Base-by-base conservation (phyloP, 2,329 filamentous ascomycete species). In the Cladosporium sp. region DNA sequence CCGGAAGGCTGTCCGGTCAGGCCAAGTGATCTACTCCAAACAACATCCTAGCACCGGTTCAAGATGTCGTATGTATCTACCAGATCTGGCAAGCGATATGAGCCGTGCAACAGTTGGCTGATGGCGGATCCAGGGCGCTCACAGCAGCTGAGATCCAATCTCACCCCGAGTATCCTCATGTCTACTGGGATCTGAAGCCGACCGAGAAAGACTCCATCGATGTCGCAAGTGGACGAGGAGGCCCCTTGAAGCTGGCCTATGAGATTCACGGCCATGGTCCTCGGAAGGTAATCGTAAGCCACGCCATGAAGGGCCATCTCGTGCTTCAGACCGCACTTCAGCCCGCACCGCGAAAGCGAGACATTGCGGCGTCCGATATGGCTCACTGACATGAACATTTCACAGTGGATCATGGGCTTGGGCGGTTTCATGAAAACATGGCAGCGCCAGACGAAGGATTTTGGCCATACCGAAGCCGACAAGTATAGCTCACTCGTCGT, bases 361-460 rank as follows among this genome's bases (percentile, higher is more conserved):
- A 32, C 15, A 18, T 19, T 18, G 24, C 27, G 44, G 43, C 19
- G 19, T 37, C 12, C 22, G 8, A 2, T 9, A 15, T 18, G 30
- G 44, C 34, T 39, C 41, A 13, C 50, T 54, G 42, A 53, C 42
- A 34, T 24, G 17, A 29, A 13, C 30, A 36, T 37, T 32, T 52
- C 37, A 47, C 32, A 91, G 88, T 83, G 88, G 72, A 78, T 95
- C 61, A 89, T 89, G 84, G 89, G 89, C 56, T 78, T 95, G 3
- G 88, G 85, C 32, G 83, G 84, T 50, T 77, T 77, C 61, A 80
- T 77, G 65, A 76, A 80, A 38, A 78, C 83, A 50, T 95, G 88
- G 87, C 89, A 95, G 73, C 82, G 88, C 47, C 89, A 95, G 66
- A 93, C 85, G 8, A 81, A 85, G 58, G 79, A 89, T 70, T 92